Base-by-base conservation (phyloP, 2,329 filamentous ascomycete genomes). In the Macrophomina phaseolina region DNA sequence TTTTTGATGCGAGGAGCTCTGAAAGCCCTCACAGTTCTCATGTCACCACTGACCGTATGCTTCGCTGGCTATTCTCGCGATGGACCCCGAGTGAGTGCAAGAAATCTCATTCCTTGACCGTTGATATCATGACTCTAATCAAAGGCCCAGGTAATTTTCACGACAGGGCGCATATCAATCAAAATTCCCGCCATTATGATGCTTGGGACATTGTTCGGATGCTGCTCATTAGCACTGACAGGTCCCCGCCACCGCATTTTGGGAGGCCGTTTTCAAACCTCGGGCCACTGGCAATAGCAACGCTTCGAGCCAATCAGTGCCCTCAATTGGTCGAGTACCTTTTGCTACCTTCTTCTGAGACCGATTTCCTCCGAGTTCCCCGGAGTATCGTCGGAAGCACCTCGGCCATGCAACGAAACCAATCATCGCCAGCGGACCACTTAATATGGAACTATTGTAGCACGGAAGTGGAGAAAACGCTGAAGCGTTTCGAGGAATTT, bases 21-120 rank as follows among this genome's bases (percentile, higher is more conserved):
- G 86, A 90, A 72, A 87, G 90, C 52, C 90, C 92, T 1, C 89
- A 87, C 67, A 86, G 87, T 42, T 91, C 87, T 70, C 86, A 89
- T 70, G 83, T 84, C 46, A 90, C 89, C 3, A 89, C 88, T 45
- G 90, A 88, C 69, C 87, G 91, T 72, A 85, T 95, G 42, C 86
- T 95, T 66, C 85, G 89, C 71, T 99, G 95, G 95, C 77, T 95
- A 1, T 89, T 93, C 71, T 86, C 89, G 40, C 90, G 86, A 72
- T 99, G 94, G 93, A 89, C 89, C 70, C 91, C 93, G 70, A 89
- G 92, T 94, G 82, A 76, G 86, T 77, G 38, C 32, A 18, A 14
- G 30, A 64, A 7, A 30, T 11, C 16, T 28, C 53, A 30, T 60
- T 63, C 69, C 23, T 58, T 67, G 61, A 68, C 76, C 30, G 75